phyloP scores from a whole-genome alignment of 2,329 filamentous ascomycete species.

The Botrytis pseudocinerea region DNA sequence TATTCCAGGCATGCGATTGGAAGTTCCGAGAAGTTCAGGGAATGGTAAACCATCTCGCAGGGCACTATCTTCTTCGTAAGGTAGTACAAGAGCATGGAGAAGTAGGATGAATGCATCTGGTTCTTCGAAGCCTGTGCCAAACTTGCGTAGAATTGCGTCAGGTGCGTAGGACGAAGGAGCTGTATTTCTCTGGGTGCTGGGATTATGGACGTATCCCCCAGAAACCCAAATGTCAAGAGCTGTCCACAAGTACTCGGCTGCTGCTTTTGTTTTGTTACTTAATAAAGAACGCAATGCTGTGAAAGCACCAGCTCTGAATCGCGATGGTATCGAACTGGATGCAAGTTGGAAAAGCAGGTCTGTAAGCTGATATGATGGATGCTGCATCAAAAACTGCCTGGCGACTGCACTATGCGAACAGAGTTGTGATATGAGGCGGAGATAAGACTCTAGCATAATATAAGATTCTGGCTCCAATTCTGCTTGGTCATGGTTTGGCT shows the following conservation, averaged over 20 bases:
- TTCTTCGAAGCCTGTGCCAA: slow-evolving; percentile 80
- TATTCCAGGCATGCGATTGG: slow-evolving; percentile 79
- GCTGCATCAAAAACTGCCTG: slow-evolving; percentile 70
- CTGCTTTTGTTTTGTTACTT: slow-evolving; percentile 66
- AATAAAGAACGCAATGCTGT: slow-evolving; percentile 74
- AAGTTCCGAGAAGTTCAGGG: slow-evolving; percentile 77
- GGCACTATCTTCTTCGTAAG: slow-evolving; percentile 59
- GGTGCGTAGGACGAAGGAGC: slow-evolving; percentile 44
- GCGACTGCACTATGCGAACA: slow-evolving; percentile 71
- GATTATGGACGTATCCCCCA: slow-evolving; percentile 53
- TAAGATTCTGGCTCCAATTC: slow-evolving; percentile 87
- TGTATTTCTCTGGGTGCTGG: slow-evolving; percentile 44
- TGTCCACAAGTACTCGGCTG: slow-evolving; percentile 76
- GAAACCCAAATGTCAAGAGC: slow-evolving; percentile 78
- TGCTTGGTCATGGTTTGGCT: slow-evolving; percentile 64
- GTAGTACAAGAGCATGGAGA: slow-evolving; percentile 69
- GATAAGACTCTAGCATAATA: slow-evolving; percentile 95
- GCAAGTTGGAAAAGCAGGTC: slow-evolving; percentile 77
- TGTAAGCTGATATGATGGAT: slow-evolving; percentile 65
- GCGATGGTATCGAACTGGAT: slow-evolving; percentile 71
- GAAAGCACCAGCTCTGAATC: slow-evolving; percentile 82
- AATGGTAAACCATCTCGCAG: slow-evolving; percentile 80
- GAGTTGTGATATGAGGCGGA: slow-evolving; percentile 83
- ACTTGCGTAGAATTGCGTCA: slow-evolving; percentile 69
- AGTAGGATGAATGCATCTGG: slow-evolving; percentile 81